Evolutionary conservation across 1,139 yeast species (phyloP).

Genomic region (Geotrichum aggregatum): DNA sequence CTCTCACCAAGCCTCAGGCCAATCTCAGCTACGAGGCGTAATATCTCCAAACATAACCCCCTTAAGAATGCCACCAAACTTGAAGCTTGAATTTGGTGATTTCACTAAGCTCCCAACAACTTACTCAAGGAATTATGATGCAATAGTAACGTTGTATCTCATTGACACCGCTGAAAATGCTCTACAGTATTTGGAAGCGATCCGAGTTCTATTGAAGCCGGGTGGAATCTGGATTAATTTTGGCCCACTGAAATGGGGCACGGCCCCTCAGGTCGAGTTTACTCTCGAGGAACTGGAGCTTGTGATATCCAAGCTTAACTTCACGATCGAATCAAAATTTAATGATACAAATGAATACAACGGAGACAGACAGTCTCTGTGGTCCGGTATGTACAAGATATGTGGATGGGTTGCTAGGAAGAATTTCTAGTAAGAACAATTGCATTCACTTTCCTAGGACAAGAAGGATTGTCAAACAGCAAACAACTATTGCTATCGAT

Average conservation of each 20-base stretch:
- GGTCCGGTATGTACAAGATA: constrained; percentile 31
- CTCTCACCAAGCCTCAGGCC: constrained; percentile 54
- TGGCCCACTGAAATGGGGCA: constrained; percentile 86
- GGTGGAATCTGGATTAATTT: constrained; percentile 72
- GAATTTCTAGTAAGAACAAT: not conserved
- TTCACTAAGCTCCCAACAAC: constrained; percentile 43
- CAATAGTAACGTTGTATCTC: constrained; percentile 66
- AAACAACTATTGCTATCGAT: too few relatives aligned
- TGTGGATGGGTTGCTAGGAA: constrained; percentile 32
- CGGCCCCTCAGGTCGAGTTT: constrained; percentile 74
- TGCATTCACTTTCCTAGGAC: not conserved
- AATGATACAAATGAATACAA: constrained; percentile 32
- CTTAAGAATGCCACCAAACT: constrained; percentile 32
- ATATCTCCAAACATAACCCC: constrained; percentile 1
- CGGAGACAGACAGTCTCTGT: constrained; percentile 30
- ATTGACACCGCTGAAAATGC: constrained; percentile 84
- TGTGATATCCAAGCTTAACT: constrained; percentile 54
- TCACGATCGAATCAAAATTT: constrained; percentile 51
- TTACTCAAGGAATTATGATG: constrained; percentile 27
- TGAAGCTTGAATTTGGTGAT: constrained; percentile 54
- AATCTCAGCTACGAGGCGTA: constrained; percentile 48
- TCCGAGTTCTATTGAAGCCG: constrained; percentile 46
- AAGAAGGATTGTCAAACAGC: too few relatives aligned
- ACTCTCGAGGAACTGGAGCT: constrained; percentile 58
- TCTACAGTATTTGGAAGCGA: constrained; percentile 63